Evolutionary conservation across 192 early-diverging fungal species (phyloP).

Genomic region (Lobosporangium transversale): DNA sequence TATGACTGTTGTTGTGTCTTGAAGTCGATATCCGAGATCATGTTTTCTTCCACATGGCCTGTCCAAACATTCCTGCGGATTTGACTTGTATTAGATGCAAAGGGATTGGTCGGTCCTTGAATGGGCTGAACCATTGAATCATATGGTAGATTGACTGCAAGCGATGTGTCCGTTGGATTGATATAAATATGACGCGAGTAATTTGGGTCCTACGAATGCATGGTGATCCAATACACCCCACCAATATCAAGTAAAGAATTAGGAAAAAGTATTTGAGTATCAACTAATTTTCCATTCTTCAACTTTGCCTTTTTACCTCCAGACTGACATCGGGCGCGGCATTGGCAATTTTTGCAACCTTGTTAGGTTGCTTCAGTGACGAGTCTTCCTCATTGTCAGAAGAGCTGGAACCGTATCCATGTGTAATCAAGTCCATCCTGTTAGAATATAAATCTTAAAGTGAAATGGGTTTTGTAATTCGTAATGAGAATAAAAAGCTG

Average conservation of each 20-base stretch:
- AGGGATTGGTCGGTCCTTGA: conserved; percentile 67
- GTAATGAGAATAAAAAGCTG: too few relatives aligned
- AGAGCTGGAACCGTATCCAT: conserved; percentile 49
- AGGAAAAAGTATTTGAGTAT: too few relatives aligned
- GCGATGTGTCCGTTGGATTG: conserved; percentile 63
- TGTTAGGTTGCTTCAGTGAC: conserved; percentile 19
- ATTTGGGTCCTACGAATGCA: conserved; percentile 44
- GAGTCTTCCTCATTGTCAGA: conserved; percentile 33
- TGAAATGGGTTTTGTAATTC: too few relatives aligned
- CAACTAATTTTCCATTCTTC: not conserved
- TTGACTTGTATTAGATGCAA: conserved; percentile 50
- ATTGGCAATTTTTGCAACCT: conserved; percentile 53
- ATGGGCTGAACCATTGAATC: conserved; percentile 62
- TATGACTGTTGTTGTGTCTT: conserved; percentile 87
- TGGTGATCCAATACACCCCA: too few relatives aligned
- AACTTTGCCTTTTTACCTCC: conserved; percentile 46
- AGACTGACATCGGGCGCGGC: conserved; percentile 63
- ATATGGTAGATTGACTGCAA: conserved; percentile 67
- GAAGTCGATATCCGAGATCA: conserved; percentile 78
- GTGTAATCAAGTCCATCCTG: conserved; percentile 51
- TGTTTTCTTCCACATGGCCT: conserved; percentile 84
- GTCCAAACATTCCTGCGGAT: conserved; percentile 63
- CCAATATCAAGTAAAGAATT: too few relatives aligned
- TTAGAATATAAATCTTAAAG: not conserved
- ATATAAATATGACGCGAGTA: conserved; percentile 57